These are phyloP conservation scores for Westerdykella ornata DNA, from an alignment of 2,329 filamentous ascomycete species.

Conservation along the genomic window DNA sequence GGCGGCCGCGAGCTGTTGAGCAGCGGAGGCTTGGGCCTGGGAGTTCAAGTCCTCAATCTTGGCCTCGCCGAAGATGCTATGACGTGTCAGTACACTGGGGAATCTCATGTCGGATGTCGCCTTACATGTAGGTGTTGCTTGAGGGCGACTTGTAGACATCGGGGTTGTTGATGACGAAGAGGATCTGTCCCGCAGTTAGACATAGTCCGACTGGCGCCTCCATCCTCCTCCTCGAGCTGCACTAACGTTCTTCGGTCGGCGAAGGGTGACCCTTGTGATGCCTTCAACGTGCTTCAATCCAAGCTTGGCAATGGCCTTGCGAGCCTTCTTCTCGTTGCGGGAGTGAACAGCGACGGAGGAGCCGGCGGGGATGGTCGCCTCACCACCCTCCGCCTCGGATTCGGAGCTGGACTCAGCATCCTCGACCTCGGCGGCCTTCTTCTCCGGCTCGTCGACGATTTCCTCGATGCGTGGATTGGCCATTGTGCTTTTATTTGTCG, in stretches of 20 bases:
- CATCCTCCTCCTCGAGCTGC: background rate
- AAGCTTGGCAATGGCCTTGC: conserved; percentile 98
- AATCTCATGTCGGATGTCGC: conserved; percentile 13
- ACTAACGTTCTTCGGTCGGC: conserved; percentile 98
- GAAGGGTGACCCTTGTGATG: conserved; percentile 96
- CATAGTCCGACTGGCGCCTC: conserved; percentile 5
- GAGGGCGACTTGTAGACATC: conserved; percentile 99
- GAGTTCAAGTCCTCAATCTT: conserved; percentile 99
- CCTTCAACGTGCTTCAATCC: conserved; percentile 92
- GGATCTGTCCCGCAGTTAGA: conserved; percentile 56
- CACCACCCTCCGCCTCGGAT: conserved; percentile 63
- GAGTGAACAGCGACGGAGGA: conserved; percentile 89
- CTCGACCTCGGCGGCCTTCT: conserved; percentile 71
- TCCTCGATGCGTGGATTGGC: conserved; percentile 97
- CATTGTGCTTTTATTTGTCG: conserved; percentile 58
- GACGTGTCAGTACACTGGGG: conserved; percentile 16
- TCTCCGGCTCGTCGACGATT: conserved; percentile 77
- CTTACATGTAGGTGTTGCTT: conserved; percentile 99
- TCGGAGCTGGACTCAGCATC: conserved; percentile 66
- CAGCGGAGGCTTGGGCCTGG: conserved; percentile 89
- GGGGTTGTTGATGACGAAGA: conserved; percentile 99
- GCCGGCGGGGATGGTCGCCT: conserved; percentile 69
- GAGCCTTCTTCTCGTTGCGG: conserved; percentile 99
- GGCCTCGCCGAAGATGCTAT: conserved; percentile 96
- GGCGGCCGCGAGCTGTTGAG: conserved; percentile 82